phyloP scores from a whole-genome alignment of 768 basidiomycete genomes.

The Tricholoma hemisulphureum region DNA sequence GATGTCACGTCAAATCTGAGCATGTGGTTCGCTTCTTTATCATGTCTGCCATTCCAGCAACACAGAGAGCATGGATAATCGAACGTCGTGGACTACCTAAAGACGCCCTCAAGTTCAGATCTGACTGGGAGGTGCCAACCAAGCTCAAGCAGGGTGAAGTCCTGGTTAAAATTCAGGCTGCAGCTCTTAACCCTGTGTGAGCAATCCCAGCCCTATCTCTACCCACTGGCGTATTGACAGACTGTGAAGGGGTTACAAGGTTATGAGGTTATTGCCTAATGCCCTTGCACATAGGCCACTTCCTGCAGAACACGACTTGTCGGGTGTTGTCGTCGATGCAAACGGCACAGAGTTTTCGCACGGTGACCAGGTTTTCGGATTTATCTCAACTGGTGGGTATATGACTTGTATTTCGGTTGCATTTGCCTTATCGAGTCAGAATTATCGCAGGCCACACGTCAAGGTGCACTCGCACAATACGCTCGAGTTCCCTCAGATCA shows the following conservation, averaged over 20 bases:
- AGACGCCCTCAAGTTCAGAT: constrained; percentile 30
- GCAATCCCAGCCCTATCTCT: constrained; percentile 13
- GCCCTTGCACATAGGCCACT: constrained; percentile 44
- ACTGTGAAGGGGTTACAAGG: constrained; percentile 56
- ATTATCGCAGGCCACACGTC: constrained; percentile 34
- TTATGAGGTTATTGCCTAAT: constrained; percentile 49
- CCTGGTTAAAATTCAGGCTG: constrained; percentile 37
- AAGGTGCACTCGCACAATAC: constrained; percentile 64
- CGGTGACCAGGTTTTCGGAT: constrained; percentile 69
- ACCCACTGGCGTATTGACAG: background rate
- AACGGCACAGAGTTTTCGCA: constrained; percentile 50
- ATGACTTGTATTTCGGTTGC: background rate
- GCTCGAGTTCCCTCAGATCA: constrained; percentile 40
- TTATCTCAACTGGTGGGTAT: constrained; percentile 37
- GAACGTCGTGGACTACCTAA: constrained; percentile 31
- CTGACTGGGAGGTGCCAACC: constrained; percentile 39
- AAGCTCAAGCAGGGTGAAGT: constrained; percentile 33
- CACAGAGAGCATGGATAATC: constrained; percentile 41
- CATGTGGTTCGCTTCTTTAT: background rate
- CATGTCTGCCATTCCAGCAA: constrained; percentile 25
- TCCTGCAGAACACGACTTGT: constrained; percentile 59
- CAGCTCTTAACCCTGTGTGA: constrained; percentile 69
- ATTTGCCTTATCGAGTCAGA: constrained; percentile 5
- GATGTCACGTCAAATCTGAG: no score
- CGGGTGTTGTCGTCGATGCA: constrained; percentile 58